phyloP scores from a whole-genome alignment of 768 basidiomycete genomes.

The Ramaria rubella region DNA sequence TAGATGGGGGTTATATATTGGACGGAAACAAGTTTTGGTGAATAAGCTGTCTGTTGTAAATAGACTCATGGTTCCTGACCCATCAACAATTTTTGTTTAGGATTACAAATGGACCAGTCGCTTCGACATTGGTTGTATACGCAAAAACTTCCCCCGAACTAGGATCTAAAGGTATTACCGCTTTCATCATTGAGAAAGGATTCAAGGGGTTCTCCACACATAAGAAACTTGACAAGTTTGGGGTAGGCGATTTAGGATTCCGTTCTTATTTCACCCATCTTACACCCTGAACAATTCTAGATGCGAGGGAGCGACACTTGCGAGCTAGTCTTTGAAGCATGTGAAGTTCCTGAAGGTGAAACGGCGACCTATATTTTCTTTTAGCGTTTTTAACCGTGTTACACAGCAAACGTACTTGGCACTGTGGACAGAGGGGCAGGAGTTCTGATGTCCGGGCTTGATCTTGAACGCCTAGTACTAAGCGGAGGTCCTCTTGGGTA shows the following conservation, averaged over 20 bases:
- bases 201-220: conserved; percentile 84
- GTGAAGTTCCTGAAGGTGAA: conserved; percentile 79
- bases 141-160: conserved; percentile 77
- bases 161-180: conserved; percentile 83
- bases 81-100: conserved; percentile 31
- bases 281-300: conserved; percentile 14
- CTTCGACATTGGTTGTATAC: conserved; percentile 88
- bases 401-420: conserved; percentile 76
- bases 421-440: conserved; percentile 69
- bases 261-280: not conserved
- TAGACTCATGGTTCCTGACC: conserved; percentile 1
- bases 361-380: not conserved
- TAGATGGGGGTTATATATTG: conserved; percentile 66
- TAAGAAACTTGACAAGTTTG: conserved; percentile 91
- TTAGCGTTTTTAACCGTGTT: conserved; percentile 9
- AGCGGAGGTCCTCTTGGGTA: conserved; percentile 90
- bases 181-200: conserved; percentile 81
- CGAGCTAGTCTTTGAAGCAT: conserved; percentile 87
- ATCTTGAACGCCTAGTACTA: conserved; percentile 85
- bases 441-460: conserved; percentile 92
- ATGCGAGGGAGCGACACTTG: conserved; percentile 96
- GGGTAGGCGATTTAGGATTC: conserved; percentile 27
- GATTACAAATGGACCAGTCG: conserved; percentile 93
- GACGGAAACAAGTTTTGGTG: conserved; percentile 97
- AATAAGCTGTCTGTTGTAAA: conserved; percentile 6